A percentile compares a stretch with the other conserved stretches of the same genome.
Evolutionary conservation across 1,284 basidiomycete species (phyloP).

Genomic region (Fomitiporia mediterranea): DNA sequence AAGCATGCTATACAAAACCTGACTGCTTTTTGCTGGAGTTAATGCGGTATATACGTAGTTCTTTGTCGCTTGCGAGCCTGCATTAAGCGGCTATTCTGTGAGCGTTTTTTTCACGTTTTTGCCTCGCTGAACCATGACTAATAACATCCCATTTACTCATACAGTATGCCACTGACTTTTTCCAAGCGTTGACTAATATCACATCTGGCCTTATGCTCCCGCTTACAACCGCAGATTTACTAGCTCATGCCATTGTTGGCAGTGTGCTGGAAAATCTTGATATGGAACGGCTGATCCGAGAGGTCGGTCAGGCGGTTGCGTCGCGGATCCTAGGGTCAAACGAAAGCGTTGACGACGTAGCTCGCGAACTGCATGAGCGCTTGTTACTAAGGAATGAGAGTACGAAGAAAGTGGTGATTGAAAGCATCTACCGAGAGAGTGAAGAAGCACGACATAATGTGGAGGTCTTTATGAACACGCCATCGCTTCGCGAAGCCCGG

Average conservation of each 20-base stretch:
- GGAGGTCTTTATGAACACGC: constrained; percentile 75
- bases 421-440: constrained; percentile 92
- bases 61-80: constrained; percentile 98
- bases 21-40: neutral
- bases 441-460: constrained; percentile 91
- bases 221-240: constrained; percentile 90
- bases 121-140: constrained; percentile 26
- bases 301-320: constrained; percentile 92
- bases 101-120: constrained; percentile 30
- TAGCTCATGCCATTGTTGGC: constrained; percentile 97
- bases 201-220: constrained; percentile 95
- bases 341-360: constrained; percentile 95
- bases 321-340: constrained; percentile 86
- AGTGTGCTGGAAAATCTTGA: constrained; percentile 97
- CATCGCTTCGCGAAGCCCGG: constrained; percentile 70
- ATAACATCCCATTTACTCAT: constrained; percentile 23
- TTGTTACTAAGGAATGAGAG: constrained; percentile 90
- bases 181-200: constrained; percentile 87
- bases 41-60: constrained; percentile 50
- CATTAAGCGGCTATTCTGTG: constrained; percentile 88
- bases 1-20: constrained; percentile 28
- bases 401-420: constrained; percentile 94
- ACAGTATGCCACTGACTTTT: constrained; percentile 92
- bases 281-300: constrained; percentile 93
- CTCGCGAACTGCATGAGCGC: constrained; percentile 87